Conservation (phyloP, 2,329 filamentous ascomycete species). For the Mycogone perniciosa region DNA sequence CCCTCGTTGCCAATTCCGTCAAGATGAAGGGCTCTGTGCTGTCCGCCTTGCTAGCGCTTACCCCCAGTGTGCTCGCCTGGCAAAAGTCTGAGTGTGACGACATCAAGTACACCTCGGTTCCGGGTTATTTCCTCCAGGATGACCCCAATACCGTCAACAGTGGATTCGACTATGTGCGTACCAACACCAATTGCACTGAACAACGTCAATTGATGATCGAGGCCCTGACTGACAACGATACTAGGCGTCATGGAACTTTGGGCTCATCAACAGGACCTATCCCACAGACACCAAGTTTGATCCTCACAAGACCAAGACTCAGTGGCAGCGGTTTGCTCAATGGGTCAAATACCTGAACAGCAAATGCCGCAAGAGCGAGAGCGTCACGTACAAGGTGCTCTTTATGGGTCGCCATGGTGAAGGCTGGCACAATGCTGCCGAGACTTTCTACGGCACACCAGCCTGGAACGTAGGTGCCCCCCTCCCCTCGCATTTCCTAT, state of each 20-base stretch:
- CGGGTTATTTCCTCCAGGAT: conserved; percentile 60
- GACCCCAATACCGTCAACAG: conserved; percentile 47
- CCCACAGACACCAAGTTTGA: conserved; percentile 43
- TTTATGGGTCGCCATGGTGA: conserved; percentile 66
- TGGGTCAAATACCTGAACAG: conserved; percentile 52
- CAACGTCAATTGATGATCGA: conserved; percentile 8
- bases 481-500: not conserved
- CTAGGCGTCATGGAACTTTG: conserved; percentile 56
- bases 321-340: conserved; percentile 59
- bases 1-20: conserved; percentile 1
- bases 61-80: conserved; percentile 26
- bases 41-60: conserved; percentile 24
- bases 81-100: conserved; percentile 30
- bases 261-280: conserved; percentile 58
- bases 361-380: conserved; percentile 29
- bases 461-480: conserved; percentile 55
- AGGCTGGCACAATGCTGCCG: conserved; percentile 57
- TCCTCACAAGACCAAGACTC: conserved; percentile 39
- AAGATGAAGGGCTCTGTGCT: conserved; percentile 29
- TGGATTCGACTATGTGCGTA: conserved; percentile 58
- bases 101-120: conserved; percentile 54
- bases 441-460: conserved; percentile 60
- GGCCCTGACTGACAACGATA: not conserved
- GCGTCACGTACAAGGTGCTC: conserved; percentile 57
- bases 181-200: not conserved